A percentile compares a stretch with the other conserved stretches of the same genome.
Conservation (phyloP, 202 grass and related monocot species). For the Brachypodium distachyon region DNA sequence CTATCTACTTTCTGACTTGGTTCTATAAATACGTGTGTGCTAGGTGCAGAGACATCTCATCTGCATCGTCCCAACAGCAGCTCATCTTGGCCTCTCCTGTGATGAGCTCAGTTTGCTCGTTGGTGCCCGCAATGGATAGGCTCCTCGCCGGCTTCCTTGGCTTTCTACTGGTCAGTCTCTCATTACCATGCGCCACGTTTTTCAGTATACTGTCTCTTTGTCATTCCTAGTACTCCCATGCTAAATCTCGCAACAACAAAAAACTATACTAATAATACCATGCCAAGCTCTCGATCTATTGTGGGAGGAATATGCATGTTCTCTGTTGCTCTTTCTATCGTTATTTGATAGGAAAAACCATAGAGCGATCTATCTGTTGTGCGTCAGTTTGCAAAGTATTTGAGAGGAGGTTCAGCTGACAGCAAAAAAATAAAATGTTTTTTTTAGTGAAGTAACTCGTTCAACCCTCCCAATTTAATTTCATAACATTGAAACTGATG, state of each 20-base stretch:
- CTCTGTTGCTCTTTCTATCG: background rate
- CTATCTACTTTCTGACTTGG: conserved; percentile 7
- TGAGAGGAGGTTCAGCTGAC: background rate
- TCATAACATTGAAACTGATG: too few species aligned
- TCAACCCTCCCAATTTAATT: too few species aligned
- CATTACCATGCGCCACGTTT: background rate
- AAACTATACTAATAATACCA: too few species aligned
- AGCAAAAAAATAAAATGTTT: too few species aligned
- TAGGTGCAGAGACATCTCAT: background rate
- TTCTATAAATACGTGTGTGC: conserved; percentile 29
- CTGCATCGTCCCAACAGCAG: conserved; percentile 11
- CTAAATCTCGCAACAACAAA: too few species aligned
- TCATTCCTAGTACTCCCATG: too few species aligned
- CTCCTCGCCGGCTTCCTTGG: conserved; percentile 21
- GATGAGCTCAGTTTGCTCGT: conserved; percentile 15
- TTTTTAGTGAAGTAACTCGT: too few species aligned
- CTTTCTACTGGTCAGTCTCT: conserved; percentile 61
- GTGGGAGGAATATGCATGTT: background rate
- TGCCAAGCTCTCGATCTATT: background rate
- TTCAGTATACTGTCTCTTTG: background rate
- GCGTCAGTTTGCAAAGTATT: background rate
- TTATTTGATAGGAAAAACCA: background rate
- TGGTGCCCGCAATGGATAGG: conserved; percentile 23
- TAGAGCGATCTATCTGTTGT: background rate
- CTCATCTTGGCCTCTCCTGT: background rate